Evolutionary conservation across 306 rosid genomes (phyloP), one percentile per base, ranked within the genome.

Genomic region (Sindora glabra): DNA sequence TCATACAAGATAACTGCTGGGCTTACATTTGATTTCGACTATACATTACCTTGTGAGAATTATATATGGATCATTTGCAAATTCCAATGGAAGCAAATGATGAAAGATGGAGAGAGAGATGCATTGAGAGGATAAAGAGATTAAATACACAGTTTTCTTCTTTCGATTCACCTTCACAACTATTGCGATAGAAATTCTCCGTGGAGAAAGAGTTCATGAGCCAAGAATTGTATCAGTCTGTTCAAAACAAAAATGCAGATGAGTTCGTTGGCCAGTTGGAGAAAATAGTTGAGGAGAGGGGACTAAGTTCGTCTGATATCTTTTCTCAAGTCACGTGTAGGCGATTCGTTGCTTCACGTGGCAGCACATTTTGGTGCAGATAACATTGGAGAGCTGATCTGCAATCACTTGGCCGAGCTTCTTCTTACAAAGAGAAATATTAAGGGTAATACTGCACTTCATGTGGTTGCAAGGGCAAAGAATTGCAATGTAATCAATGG

Each of bases 321-420:
- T 50, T 50, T 12, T 17, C 25, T 24, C 37, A 48, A 6, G 64
- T 38, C 10, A 47, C 48, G 32, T 0, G 50, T 11, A 0, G 57
- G 57, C 1, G 23, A 72, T 29, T 48, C 72, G 2, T 17, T 56
- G 27, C 67, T 72, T 19, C 71, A 64, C 18, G 18, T 50, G 2
- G 67, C 67, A 0, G 67, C 38, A 5, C 8, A 11, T 36, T 16
- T 9, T 1, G 56, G 55, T 29, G 5, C 34, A 32, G 1, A 11
- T 0, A 2, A 30, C 5, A 38, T 32, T 4, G 62, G 19, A 1
- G 7, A 1, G 8, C 17, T 7, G 0, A 48, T 72, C 7, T 10
- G 25, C 1, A 0, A 23, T 12, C 13, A 13, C 22, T 10, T 5
- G 4, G 23, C 47, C 1, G n/a, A 1, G 21, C 59, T 34, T 24